A percentile compares a stretch with the other conserved stretches of the same genome.
Conservation (phyloP, 768 basidiomycete genomes). For the Lyophyllum atratum region DNA sequence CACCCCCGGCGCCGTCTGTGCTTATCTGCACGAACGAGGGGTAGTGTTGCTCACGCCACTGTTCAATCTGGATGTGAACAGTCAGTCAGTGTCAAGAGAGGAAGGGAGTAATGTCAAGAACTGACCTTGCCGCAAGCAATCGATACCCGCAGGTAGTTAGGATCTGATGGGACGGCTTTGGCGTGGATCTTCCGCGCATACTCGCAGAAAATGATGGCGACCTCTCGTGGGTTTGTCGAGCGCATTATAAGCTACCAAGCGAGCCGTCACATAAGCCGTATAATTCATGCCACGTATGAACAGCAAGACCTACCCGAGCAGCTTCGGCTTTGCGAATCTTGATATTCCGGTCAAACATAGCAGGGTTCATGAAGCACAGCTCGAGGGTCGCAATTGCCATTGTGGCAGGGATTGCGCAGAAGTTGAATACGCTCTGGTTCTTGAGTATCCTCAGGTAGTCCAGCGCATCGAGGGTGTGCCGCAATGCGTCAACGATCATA, state of each 20-base stretch:
- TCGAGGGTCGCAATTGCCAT: constrained; percentile 97
- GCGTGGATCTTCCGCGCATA: constrained; percentile 83
- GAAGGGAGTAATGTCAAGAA: constrained; percentile 9
- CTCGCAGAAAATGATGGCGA: constrained; percentile 84
- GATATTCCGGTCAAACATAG: constrained; percentile 83
- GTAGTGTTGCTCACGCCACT: constrained; percentile 92
- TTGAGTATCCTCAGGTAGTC: constrained; percentile 87
- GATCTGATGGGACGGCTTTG: constrained; percentile 78
- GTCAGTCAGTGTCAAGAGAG: constrained; percentile 9
- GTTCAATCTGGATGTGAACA: constrained; percentile 66
- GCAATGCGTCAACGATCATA: constrained; percentile 86
- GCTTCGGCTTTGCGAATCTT: constrained; percentile 95
- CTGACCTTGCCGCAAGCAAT: constrained; percentile 82
- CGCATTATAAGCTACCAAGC: constrained; percentile 79
- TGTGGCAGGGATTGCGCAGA: constrained; percentile 90
- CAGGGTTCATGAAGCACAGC: constrained; percentile 90
- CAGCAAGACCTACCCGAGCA: constrained; percentile 56
- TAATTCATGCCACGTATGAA: neutral
- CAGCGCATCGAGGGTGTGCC: constrained; percentile 82
- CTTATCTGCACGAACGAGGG: constrained; percentile 77
- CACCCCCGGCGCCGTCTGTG: constrained; percentile 18
- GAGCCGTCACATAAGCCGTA: neutral
- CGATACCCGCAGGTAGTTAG: constrained; percentile 81
- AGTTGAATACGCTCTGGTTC: constrained; percentile 94
- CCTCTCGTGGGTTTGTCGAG: constrained; percentile 90